Evolutionary conservation across 805 yeast genomes (phyloP), one percentile per base, ranked within the genome.

Genomic region (Millerozyma acaciae): DNA sequence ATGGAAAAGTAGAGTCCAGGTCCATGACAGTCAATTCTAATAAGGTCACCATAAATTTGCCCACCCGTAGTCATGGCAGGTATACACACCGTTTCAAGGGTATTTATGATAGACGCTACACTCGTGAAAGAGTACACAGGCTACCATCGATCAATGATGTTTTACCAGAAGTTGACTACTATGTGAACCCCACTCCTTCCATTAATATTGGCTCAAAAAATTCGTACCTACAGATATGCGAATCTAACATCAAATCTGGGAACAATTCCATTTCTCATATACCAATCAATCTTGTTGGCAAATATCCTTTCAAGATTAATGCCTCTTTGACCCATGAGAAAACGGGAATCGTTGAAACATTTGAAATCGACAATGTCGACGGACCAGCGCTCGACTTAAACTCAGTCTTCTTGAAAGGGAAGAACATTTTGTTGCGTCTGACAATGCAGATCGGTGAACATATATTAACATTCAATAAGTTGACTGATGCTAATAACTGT

Each of bases 401-500:
- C 14, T 33, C 40, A 13, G 31, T 38, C 7, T 18, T n/a, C 15
- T 17, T 28, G 8, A 45, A 64, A 0, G 47, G 50, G 3, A 38
- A 45, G 2, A 60, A 73, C 3, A 5, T 15, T 8, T 13, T 17
- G 7, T 28, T 28, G 15, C 35, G 51, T 66, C 16, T 55, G 71
- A 32, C 46, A 60, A 28, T 65, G 66, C 34, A 72, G 5, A 64
- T 82, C n/a, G 97, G 97, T 2, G 75, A 76, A 23, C 89, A 86
- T 50, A 46, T 69, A 8, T 60, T 90, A 2, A 62, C 75, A 0
- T 63, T 90, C 17, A 65, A 65, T 16, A 71, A 72, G 37, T 66
- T 89, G 9, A 49, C 55, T 4, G 97, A 90, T 57, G 68, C 73
- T 1, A 76, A 76, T 45, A 93, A 89, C 0, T 90, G 97, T 56